Conservation (phyloP, 805 yeast genomes). For the Pichia insulana region DNA sequence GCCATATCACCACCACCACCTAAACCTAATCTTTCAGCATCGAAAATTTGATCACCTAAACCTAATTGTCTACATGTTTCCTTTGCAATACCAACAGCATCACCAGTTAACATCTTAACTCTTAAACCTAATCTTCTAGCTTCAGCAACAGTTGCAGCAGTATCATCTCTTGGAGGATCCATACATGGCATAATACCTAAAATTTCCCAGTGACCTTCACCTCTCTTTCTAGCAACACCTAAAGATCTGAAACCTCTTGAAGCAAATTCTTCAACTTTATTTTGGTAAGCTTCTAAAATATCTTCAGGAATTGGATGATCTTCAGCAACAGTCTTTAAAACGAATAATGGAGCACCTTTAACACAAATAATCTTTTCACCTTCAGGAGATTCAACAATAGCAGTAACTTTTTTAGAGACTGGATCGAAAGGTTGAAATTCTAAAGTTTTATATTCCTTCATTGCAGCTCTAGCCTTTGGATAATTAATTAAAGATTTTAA, state of each 20-base stretch:
- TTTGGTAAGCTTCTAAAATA: conserved; percentile 87
- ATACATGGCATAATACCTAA: conserved; percentile 97
- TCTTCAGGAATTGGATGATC: conserved; percentile 95
- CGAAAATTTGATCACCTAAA: conserved; percentile 91
- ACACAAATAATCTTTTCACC: conserved; percentile 94
- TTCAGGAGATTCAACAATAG: conserved; percentile 90
- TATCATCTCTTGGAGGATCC: conserved; percentile 99
- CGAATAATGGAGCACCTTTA: conserved; percentile 97
- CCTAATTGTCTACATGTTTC: conserved; percentile 98
- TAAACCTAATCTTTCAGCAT: conserved; percentile 93
- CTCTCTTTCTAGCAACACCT: conserved; percentile 98
- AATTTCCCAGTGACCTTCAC: conserved; percentile 97
- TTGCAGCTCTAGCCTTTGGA: conserved; percentile 89
- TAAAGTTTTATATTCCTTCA: conserved; percentile 87
- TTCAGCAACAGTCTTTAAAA: conserved; percentile 92
- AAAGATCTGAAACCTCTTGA: conserved; percentile 97
- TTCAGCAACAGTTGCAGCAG: conserved; percentile 89
- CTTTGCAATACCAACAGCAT: conserved; percentile 98
- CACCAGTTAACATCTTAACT: conserved; percentile 98
- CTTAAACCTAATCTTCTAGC: conserved; percentile 87
- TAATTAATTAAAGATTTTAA: conserved; percentile 77
- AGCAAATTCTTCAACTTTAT: conserved; percentile 96
- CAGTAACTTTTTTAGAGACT: conserved; percentile 93
- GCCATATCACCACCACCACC: conserved; percentile 91
- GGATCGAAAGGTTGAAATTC: conserved; percentile 98